Conservation (phyloP, 2,329 filamentous ascomycete genomes). For the Cyphellophora attinorum region DNA sequence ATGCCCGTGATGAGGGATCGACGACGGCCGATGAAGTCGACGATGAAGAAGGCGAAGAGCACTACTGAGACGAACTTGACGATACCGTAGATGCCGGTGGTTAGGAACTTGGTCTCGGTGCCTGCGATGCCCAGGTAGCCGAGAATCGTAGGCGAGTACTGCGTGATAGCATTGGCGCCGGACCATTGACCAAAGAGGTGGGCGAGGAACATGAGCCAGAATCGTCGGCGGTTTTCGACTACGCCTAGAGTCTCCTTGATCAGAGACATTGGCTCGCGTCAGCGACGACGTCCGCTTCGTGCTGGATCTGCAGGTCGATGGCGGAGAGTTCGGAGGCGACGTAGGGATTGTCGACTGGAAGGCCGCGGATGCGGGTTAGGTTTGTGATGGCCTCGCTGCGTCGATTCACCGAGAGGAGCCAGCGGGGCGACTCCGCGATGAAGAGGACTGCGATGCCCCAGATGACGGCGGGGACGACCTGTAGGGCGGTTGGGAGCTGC, state of each 20-base stretch:
- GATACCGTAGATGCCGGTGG: constrained; percentile 66
- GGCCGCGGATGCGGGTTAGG: constrained; percentile 50
- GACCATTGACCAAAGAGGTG: constrained; percentile 67
- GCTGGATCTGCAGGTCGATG: constrained; percentile 57
- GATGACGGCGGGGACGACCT: no score
- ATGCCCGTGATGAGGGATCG: constrained; percentile 38
- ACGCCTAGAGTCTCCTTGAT: constrained; percentile 59
- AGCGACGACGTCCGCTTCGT: constrained; percentile 61
- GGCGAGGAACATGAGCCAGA: constrained; percentile 57
- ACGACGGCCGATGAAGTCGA: constrained; percentile 69
- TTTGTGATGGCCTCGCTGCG: constrained; percentile 17
- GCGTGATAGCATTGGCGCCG: constrained; percentile 62
- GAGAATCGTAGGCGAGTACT: constrained; percentile 68
- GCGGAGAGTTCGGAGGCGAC: constrained; percentile 50
- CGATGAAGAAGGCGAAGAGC: constrained; percentile 63
- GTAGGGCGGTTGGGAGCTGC: no score
- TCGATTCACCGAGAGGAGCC: constrained; percentile 15
- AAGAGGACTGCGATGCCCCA: constrained; percentile 21
- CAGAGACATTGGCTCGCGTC: constrained; percentile 53
- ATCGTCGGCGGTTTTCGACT: constrained; percentile 60
- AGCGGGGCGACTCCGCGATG: constrained; percentile 26
- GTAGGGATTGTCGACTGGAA: constrained; percentile 51
- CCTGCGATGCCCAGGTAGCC: constrained; percentile 59
- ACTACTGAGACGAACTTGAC: constrained; percentile 60
- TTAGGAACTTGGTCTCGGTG: constrained; percentile 51